Evolutionary conservation across 306 rosid genomes (phyloP).

Genomic region (Corylus avellana): DNA sequence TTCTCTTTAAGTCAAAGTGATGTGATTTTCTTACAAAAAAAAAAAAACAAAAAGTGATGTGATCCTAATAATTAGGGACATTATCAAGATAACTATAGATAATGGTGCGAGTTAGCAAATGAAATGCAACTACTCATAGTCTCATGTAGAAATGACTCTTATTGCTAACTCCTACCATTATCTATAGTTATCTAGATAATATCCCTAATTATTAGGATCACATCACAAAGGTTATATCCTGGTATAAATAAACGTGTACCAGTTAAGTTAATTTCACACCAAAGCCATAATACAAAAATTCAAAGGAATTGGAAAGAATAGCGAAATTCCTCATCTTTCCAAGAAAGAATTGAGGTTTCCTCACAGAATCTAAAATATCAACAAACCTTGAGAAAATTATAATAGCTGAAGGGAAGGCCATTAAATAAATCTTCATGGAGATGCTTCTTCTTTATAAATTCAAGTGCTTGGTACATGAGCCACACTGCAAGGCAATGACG

Average conservation of each 20-base stretch:
- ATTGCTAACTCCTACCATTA: too few relatives aligned
- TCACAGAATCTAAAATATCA: background rate
- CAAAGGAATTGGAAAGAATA: background rate
- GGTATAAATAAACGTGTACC: background rate
- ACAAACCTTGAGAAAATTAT: slow-evolving; percentile 70
- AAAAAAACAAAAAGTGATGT: too few relatives aligned
- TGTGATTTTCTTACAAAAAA: too few relatives aligned
- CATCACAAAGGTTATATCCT: background rate
- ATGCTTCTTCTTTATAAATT: slow-evolving; percentile 63
- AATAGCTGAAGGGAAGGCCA: slow-evolving; percentile 62
- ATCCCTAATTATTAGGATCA: too few relatives aligned
- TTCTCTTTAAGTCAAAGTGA: background rate
- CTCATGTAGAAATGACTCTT: too few relatives aligned
- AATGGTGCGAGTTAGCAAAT: too few relatives aligned
- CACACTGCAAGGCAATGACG: slow-evolving; percentile 59
- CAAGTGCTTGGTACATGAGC: slow-evolving; percentile 81
- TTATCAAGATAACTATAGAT: too few relatives aligned
- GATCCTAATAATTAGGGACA: too few relatives aligned
- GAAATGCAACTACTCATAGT: too few relatives aligned
- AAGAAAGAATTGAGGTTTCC: background rate
- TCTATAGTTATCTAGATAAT: too few relatives aligned
- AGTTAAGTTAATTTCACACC: background rate
- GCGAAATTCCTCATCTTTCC: background rate
- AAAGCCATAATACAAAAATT: background rate
- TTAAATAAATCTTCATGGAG: slow-evolving; percentile 56